Evolutionary conservation across 2,329 filamentous ascomycete species (phyloP), one percentile per base, ranked within the genome.

Genomic region (Aureobasidium mangrovei): DNA sequence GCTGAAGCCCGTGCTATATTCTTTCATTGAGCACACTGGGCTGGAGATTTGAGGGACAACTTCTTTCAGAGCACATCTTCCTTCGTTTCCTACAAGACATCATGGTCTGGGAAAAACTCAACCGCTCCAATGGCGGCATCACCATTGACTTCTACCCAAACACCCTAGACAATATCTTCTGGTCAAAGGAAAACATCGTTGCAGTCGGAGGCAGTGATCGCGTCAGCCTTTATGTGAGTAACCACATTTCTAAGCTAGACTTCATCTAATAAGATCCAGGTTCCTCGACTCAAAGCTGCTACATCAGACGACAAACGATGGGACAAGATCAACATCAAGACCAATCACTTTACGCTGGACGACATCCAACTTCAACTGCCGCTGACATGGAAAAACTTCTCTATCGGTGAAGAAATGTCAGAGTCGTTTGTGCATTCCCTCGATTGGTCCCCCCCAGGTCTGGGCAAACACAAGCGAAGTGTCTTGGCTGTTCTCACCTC

Each of bases 341-440:
- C 72, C 52, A 79, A 79, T 59, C 63, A 72, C 52, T 83, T 82
- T 63, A 76, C 74, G 1, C 62, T 67, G 8, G 64, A 69, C 5
- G 80, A 83, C 61, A 60, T 74, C 2, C 70, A 72, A 3, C 58
- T 68, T 24, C 72, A 74, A 48, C 64, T 73, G 8, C 74, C 77
- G 7, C 70, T 75, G 12, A 68, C 71, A 9, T 70, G 74, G 31
- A 61, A 69, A 10, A 66, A 71, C 18, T 79, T 77, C 61, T 82
- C 80, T 0, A 62, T 82, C 27, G 81, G 79, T 2, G 78, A 81
- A 58, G 81, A 84, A 61, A 74, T 80, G 51, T 82, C 80, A 0
- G 61, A 68, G 2, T 77, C 77, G 56, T 69, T 69, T 40, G 74
- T 79, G 2, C 64, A 72, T n/a, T 67, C 67, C 2, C 61, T 82